phyloP scores from a whole-genome alignment of 805 yeast species.

The Wickerhamomyces bisporus region DNA sequence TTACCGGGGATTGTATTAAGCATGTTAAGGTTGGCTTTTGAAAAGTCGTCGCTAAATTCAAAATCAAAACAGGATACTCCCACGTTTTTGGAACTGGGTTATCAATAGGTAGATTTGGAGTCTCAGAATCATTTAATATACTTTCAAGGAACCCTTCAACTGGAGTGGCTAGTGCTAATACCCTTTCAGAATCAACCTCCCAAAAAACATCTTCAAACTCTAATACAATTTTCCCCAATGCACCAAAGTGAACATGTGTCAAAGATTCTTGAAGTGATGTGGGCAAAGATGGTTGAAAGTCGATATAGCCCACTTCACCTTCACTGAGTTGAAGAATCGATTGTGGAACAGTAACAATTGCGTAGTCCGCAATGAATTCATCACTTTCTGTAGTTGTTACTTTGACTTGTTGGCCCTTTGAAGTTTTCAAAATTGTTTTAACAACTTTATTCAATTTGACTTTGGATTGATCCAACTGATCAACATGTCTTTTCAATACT shows the following conservation, averaged over 20 bases:
- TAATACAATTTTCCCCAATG: constrained; percentile 67
- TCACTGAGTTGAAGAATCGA: constrained; percentile 49
- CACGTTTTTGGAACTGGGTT: constrained; percentile 36
- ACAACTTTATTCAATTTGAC: constrained; percentile 41
- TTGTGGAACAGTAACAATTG: constrained; percentile 74
- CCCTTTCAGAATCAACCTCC: constrained; percentile 47
- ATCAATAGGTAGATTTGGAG: background rate
- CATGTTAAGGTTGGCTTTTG: constrained; percentile 52
- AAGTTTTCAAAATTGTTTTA: constrained; percentile 28
- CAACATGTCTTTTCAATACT: constrained; percentile 41
- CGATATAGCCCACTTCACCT: constrained; percentile 39
- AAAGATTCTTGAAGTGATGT: constrained; percentile 37
- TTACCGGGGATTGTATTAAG: constrained; percentile 68
- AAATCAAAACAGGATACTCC: constrained; percentile 55
- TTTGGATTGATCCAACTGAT: constrained; percentile 33
- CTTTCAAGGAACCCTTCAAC: constrained; percentile 17
- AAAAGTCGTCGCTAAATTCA: constrained; percentile 50
- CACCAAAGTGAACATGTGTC: constrained; percentile 50
- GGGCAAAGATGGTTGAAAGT: constrained; percentile 55
- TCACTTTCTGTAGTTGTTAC: constrained; percentile 27
- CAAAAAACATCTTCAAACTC: constrained; percentile 64
- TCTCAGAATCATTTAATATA: constrained; percentile 6
- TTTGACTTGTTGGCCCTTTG: constrained; percentile 19
- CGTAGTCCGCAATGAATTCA: constrained; percentile 42
- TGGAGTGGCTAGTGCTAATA: constrained; percentile 39